Evolutionary conservation across 108 stramenopile genomes (phyloP).

Genomic region (Asterionellopsis glacialis): DNA sequence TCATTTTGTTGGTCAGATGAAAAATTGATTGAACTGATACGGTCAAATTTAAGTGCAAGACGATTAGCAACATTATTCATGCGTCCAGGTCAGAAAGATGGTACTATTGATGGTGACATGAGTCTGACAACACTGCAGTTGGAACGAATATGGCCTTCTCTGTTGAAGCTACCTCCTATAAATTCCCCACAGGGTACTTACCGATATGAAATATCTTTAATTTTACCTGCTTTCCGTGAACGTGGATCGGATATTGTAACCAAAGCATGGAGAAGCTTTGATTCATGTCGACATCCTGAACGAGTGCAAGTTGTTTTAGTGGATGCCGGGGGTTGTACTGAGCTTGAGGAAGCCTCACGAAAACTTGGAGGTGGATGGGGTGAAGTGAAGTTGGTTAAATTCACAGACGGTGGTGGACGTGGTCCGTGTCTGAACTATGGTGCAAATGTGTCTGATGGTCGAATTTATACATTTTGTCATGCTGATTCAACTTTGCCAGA

Average conservation of each 20-base stretch:
- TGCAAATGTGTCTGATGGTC: conserved; percentile 48
- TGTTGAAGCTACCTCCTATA: conserved; percentile 9
- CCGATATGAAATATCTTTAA: conserved; percentile 48
- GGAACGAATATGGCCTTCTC: not conserved
- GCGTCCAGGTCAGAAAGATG: not conserved
- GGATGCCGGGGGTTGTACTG: conserved; percentile 42
- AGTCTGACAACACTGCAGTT: not conserved
- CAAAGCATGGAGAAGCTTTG: conserved; percentile 19
- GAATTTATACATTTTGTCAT: conserved; percentile 72
- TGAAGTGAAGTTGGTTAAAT: conserved; percentile 23
- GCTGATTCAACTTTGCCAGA: conserved; percentile 62
- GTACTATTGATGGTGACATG: not conserved
- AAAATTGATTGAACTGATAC: conserved; percentile 12
- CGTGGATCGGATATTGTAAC: conserved; percentile 15
- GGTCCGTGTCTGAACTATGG: conserved; percentile 80
- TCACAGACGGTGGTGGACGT: conserved; percentile 60
- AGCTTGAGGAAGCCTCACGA: conserved; percentile 3
- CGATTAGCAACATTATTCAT: conserved; percentile 25
- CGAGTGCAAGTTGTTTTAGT: conserved; percentile 46
- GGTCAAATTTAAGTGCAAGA: conserved; percentile 8
- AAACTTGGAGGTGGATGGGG: conserved; percentile 21
- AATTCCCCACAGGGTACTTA: not conserved
- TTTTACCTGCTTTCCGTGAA: conserved; percentile 57
- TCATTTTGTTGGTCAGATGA: conserved; percentile 2
- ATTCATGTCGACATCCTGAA: conserved; percentile 18